Conservation (phyloP, 148 eudicot genomes). For the Camellia japonica region DNA sequence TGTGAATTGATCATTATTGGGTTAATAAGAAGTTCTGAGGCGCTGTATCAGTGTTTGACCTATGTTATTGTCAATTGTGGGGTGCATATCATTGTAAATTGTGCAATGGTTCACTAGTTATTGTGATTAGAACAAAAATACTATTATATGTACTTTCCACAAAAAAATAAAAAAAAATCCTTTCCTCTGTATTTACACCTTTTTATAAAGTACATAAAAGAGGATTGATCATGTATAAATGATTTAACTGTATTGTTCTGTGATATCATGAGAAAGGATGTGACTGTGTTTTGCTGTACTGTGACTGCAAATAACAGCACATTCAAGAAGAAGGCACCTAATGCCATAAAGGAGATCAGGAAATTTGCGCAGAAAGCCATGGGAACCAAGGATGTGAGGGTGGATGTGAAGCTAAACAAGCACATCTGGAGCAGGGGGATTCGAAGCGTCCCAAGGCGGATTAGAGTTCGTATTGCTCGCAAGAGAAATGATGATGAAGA, state of each 20-base stretch:
- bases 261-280: background rate
- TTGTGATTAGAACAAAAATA: background rate
- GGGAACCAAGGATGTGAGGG: slow-evolving; percentile 64
- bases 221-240: background rate
- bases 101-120: background rate
- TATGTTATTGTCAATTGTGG: background rate
- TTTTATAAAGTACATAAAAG: background rate
- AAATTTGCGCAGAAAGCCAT: slow-evolving; percentile 59
- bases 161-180: too few species aligned
- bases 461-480: slow-evolving; percentile 54
- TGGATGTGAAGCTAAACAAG: slow-evolving; percentile 68
- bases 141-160: background rate
- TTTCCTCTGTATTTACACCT: background rate
- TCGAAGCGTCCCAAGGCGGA: slow-evolving; percentile 57
- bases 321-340: slow-evolving; percentile 74
- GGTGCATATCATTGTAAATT: background rate
- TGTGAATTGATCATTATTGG: background rate
- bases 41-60: background rate
- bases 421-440: slow-evolving; percentile 63
- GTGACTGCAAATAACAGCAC: slow-evolving; percentile 34
- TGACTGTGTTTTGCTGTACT: background rate
- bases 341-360: slow-evolving; percentile 64
- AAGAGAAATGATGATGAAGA: slow-evolving; percentile 75
- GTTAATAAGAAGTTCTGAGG: background rate
- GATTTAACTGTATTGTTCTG: background rate